Base-by-base conservation (phyloP, 2,329 filamentous ascomycete genomes). In the Pseudogymnoascus sp. region DNA sequence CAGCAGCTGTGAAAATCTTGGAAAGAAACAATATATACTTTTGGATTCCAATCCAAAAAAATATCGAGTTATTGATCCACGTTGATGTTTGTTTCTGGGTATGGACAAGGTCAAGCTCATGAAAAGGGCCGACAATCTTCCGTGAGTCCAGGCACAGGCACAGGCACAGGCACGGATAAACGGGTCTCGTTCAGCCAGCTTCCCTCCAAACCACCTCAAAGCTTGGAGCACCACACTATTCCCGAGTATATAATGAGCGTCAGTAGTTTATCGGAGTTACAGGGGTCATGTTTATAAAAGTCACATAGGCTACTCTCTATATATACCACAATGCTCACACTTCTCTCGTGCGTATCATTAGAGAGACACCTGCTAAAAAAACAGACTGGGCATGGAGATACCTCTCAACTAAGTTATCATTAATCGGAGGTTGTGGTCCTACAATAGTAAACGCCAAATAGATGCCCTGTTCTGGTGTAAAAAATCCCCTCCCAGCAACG, bases 121-220 rank as follows among this genome's bases (percentile, higher is more conserved):
- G n/a, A 28, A 56, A 56, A 56, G 50, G 50, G 28, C 50, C 50
- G 50, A 56, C n/a, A 6, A 56, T 56, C n/a, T 56, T 56, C 50
- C 50, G 50, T 34, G 2, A 31, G 5, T 18, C 10, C 50, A 56
- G 50, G 38, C 38, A 38, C 36, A 31, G 8, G 28, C 28, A 31
- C 28, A 31, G 28, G 7, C 28, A 31, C 28, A 28, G 7, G 42
- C 42, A 53, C 46, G 16, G 28, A 56, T 56, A 34, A 56, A 16
- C 28, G 50, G 28, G 25, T 16, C 25, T 34, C 50, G 16, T 10
- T 11, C 46, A 10, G 46, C 28, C 25, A 34, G 28, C 28, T 14
- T 18, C 5, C 5, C 25, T 56, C 25, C 3, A 56, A 56, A 34
- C 16, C 10, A 11, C 23, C 14, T 50, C 14, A 14, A 14, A 50